Base-by-base conservation (phyloP, 148 eudicot genomes). In the Agrostemma githago region DNA sequence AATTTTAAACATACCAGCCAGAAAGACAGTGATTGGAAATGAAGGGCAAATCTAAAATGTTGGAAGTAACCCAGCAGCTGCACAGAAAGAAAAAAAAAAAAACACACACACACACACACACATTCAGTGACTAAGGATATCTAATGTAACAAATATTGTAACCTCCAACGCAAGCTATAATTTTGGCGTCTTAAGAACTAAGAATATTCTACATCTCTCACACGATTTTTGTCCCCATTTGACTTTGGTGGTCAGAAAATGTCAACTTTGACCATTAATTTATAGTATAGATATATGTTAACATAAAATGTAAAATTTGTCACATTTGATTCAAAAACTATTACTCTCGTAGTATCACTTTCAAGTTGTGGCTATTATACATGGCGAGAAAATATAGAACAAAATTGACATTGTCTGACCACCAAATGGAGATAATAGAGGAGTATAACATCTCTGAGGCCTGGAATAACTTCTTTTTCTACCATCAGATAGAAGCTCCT, bases 21-120 rank as follows among this genome's bases (percentile, higher is more conserved):
- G 83, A 92, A 96, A 58, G 79, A 74, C 42, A 96, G 84, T 68
- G 97, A 81, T 21, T 92, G 96, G 78, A 81, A 88, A 77, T 96
- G 97, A 72, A 92, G 86, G 43, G 76, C 83, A 71, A 96, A 78
- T 84, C 85, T 92, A 79, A 66, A 82, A 81, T 96, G 96, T 84
- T 89, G 96, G 79, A 88, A 96, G 83, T 82, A 96, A 4, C 91
- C 92, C 77, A 92, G 84, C 99, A 96, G 89, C 99, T 95, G 93
- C 78, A 73, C 10, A 68, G 61, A 84, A 41, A 53, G 10, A 37
- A n/a, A n/a, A n/a, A n/a, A n/a, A n/a, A n/a, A n/a, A n/a, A n/a
- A n/a, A n/a, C n/a, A 68, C 8, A 68, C 19, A n/a, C 51, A 17
- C 54, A 5, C 43, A 68, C 34, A 26, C 34, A 48, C 2, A 51